Base-by-base conservation (phyloP, 352 stramenopile species). In the Phytopythium boreale region DNA sequence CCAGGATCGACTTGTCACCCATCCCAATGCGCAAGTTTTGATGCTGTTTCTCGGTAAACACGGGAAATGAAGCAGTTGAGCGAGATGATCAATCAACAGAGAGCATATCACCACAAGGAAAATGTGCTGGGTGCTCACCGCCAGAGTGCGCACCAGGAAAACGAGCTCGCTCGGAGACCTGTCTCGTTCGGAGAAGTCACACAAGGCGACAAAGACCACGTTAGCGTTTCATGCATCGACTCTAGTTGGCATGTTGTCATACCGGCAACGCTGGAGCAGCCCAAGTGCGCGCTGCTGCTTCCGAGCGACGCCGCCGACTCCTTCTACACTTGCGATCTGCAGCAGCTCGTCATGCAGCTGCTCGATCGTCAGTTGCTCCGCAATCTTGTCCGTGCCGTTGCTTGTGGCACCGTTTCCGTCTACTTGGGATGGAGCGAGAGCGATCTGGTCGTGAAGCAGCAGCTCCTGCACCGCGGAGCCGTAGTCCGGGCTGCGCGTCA, bases 21-120 rank as follows among this genome's bases (percentile, higher is more conserved):
- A 93, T 87, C 36, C 77, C 82, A 63, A 95, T 91, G 43, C 86
- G 82, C 19, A 95, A 67, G 50, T 85, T 92, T 74, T 95, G 86
- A 70, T 95, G 86, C 86, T 95, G 31, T 39, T 43, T 17, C 6
- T 62, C 20, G 52, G 31, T 44, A 34, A 24, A 14, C 2, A 44
- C 27, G 8, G n/a, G 24, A 3, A 22, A 22, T 26, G 26, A 19
- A 0, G 7, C 24, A 24, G 27, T 56, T 15, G 14, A n/a, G 47
- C 17, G 8, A 50, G 20, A 57, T 49, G 8, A 20, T 31, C 37
- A 34, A 9, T 8, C 50, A 19, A 43, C 2, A 9, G 5, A 36
- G 36, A 39, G n/a, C 17, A 49, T 17, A 6, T 5, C 14, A 7
- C n/a, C 43, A 37, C 27, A 41, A 15, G 7, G 27, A 27, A 14